Evolutionary conservation across 495 filamentous ascomycete species (phyloP).

Genomic region (Aspergillus campestris): DNA sequence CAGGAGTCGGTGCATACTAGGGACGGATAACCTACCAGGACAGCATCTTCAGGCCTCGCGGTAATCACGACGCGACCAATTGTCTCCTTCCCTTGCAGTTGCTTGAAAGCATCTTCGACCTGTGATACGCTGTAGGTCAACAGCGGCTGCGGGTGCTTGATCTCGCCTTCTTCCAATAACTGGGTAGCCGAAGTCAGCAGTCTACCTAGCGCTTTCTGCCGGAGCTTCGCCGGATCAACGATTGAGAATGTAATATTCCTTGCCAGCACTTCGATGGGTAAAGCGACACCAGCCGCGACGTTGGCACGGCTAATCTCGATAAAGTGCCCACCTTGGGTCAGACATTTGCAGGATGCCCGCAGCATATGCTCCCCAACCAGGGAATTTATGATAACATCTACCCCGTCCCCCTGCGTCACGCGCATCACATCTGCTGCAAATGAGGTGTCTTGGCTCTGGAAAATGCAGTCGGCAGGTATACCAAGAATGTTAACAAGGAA

Average conservation of each 20-base stretch:
- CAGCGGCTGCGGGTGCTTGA: not conserved
- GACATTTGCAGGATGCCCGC: not conserved
- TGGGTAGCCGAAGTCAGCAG: too few relatives aligned
- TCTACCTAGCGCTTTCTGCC: too few relatives aligned
- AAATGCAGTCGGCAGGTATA: not conserved
- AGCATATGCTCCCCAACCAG: not conserved
- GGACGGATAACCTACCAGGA: not conserved
- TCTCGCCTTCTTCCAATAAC: not conserved
- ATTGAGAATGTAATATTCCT: not conserved
- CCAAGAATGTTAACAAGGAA: not conserved
- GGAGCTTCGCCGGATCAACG: not conserved
- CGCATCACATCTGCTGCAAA: not conserved
- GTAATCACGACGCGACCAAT: not conserved
- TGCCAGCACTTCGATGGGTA: not conserved
- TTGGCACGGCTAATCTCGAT: not conserved
- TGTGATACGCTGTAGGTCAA: not conserved
- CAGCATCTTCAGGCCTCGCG: not conserved
- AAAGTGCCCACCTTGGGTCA: not conserved
- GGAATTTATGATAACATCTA: constrained; percentile 1
- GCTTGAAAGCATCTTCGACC: not conserved
- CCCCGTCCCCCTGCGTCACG: not conserved
- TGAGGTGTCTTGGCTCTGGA: not conserved
- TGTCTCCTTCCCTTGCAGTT: not conserved
- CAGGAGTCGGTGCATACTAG: too few relatives aligned
- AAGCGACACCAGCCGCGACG: not conserved